A percentile compares a stretch with the other conserved stretches of the same genome.
Conservation (phyloP, 768 basidiomycete species). For the Collybia sordida region DNA sequence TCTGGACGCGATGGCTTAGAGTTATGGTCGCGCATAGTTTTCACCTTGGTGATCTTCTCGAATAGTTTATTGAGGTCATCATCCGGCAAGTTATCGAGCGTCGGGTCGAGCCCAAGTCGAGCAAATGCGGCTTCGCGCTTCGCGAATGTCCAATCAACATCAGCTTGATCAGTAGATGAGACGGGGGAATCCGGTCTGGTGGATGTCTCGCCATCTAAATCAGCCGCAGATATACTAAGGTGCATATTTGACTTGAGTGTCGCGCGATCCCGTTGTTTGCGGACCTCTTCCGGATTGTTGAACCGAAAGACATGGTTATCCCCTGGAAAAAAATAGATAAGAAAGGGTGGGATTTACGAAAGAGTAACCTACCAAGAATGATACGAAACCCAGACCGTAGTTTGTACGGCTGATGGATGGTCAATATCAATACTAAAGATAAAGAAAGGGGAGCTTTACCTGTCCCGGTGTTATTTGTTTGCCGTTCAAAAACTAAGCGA, state of each 20-base stretch:
- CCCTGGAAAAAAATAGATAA: slow-evolving; percentile 42
- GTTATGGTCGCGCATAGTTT: slow-evolving; percentile 81
- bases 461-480: slow-evolving; percentile 78
- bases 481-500: slow-evolving; percentile 84
- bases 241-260: slow-evolving; percentile 70
- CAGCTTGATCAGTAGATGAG: slow-evolving; percentile 66
- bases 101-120: slow-evolving; percentile 81
- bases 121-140: slow-evolving; percentile 92
- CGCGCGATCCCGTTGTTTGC: slow-evolving; percentile 84
- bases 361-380: slow-evolving; percentile 72
- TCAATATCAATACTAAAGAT: background rate
- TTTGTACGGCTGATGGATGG: slow-evolving; percentile 60
- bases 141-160: slow-evolving; percentile 98
- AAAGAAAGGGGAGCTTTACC: slow-evolving; percentile 40
- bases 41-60: slow-evolving; percentile 92
- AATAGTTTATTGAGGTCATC: slow-evolving; percentile 93
- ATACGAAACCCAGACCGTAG: slow-evolving; percentile 94
- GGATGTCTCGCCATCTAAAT: slow-evolving; percentile 59
- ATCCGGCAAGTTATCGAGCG: slow-evolving; percentile 90
- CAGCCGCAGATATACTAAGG: slow-evolving; percentile 62
- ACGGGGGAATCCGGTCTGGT: slow-evolving; percentile 81
- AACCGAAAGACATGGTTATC: slow-evolving; percentile 98
- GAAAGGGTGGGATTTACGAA: background rate
- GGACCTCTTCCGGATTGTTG: slow-evolving; percentile 93
- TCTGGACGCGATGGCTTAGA: slow-evolving; percentile 77